These are phyloP conservation scores for Monoraphidium neglectum DNA, from an alignment of 139 green algal genomes.

Conservation along the genomic window DNA sequence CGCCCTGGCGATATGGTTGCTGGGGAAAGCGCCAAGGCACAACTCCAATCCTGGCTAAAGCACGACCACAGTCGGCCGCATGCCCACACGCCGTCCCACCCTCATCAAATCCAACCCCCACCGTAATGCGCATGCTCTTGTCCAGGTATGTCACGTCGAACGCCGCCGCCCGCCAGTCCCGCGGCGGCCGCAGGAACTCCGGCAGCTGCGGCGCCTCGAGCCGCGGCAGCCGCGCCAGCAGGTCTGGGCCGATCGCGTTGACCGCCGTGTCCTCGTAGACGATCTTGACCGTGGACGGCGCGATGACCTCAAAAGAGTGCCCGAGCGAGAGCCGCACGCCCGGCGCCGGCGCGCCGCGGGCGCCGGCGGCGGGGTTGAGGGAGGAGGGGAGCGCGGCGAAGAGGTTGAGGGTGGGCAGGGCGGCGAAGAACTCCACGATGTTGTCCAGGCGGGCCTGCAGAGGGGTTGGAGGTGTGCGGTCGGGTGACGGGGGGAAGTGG, in stretches of 20 bases:
- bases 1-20: no score
- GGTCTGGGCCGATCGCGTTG: slow-evolving; percentile 29
- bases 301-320: slow-evolving; percentile 44
- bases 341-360: slow-evolving; percentile 8
- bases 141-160: slow-evolving; percentile 52
- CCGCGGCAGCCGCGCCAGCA: slow-evolving; percentile 41
- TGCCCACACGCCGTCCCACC: no score
- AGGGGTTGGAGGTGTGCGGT: neutral
- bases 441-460: slow-evolving; percentile 51
- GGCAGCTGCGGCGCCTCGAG: slow-evolving; percentile 44
- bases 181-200: slow-evolving; percentile 41
- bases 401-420: neutral
- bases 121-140: slow-evolving; percentile 39
- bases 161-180: slow-evolving; percentile 29
- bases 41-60: no score
- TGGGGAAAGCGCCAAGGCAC: no score
- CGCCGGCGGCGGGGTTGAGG: neutral
- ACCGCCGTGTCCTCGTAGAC: slow-evolving; percentile 51
- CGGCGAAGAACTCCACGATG: slow-evolving; percentile 52
- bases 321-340: slow-evolving; percentile 37
- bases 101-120: slow-evolving; percentile 14
- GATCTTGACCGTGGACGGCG: slow-evolving; percentile 22
- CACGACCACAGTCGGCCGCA: no score
- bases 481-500: neutral
- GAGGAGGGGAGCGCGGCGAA: neutral